phyloP scores from a whole-genome alignment of 768 basidiomycete species.

The Tubosaeta brunneosetosa region DNA sequence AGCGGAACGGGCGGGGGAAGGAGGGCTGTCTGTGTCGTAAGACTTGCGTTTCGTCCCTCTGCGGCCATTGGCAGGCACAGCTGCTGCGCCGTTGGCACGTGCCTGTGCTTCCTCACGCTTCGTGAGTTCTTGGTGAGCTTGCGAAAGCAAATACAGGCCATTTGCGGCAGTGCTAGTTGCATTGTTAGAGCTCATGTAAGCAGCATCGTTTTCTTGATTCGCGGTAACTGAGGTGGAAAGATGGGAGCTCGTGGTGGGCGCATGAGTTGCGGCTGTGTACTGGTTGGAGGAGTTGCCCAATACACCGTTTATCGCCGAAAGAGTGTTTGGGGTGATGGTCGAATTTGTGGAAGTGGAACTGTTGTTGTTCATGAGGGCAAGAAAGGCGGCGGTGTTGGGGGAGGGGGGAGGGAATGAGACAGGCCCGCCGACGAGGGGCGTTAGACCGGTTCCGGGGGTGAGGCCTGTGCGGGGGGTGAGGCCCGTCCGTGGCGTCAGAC shows the following conservation, averaged over 20 bases:
- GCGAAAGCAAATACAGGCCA: constrained; percentile 87
- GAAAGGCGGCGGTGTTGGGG: constrained; percentile 87
- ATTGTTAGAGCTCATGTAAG: constrained; percentile 44
- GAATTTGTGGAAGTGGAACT: constrained; percentile 32
- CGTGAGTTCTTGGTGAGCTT: constrained; percentile 94
- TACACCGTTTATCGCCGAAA: constrained; percentile 66
- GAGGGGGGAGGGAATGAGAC: constrained; percentile 77
- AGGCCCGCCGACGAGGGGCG: constrained; percentile 72
- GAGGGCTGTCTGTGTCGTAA: constrained; percentile 43
- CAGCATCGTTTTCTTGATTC: constrained; percentile 30
- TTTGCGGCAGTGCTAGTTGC: constrained; percentile 76
- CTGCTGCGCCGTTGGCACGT: constrained; percentile 44
- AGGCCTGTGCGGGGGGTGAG: constrained; percentile 83
- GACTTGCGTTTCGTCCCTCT: constrained; percentile 71
- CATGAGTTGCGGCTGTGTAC: constrained; percentile 28
- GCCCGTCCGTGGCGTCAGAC: constrained; percentile 82
- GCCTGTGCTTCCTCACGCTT: constrained; percentile 88
- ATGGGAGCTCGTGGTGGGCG: constrained; percentile 32
- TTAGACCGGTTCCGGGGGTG: constrained; percentile 71
- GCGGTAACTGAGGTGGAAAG: constrained; percentile 34
- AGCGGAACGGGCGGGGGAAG: constrained; percentile 22
- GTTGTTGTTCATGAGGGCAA: constrained; percentile 80
- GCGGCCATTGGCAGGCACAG: constrained; percentile 28
- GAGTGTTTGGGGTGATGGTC: constrained; percentile 58
- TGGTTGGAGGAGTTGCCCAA: constrained; percentile 41